A percentile compares a stretch with the other conserved stretches of the same genome.
Conservation (phyloP, 2,329 filamentous ascomycete species). For the Monosporascus sp. region DNA sequence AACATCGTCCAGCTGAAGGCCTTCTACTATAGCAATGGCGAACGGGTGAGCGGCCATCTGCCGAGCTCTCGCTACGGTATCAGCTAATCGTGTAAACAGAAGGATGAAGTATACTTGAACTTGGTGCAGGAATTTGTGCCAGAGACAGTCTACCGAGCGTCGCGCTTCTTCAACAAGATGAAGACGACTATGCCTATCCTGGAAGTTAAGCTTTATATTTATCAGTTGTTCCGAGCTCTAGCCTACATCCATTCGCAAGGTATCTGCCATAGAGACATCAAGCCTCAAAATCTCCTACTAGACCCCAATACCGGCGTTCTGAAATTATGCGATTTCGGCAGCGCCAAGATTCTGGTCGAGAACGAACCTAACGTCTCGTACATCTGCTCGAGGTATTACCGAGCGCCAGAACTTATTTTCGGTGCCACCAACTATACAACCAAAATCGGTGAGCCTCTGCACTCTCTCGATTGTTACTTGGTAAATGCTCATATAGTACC, state of each 20-base stretch:
- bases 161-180: slow-evolving; percentile 99
- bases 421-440: slow-evolving; percentile 99
- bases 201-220: slow-evolving; percentile 98
- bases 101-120: slow-evolving; percentile 98
- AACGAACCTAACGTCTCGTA: slow-evolving; percentile 99
- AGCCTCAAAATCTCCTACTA: slow-evolving; percentile 93
- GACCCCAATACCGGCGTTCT: slow-evolving; percentile 87
- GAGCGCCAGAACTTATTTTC: slow-evolving; percentile 95
- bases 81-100: slow-evolving; percentile 43
- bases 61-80: slow-evolving; percentile 1
- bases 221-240: slow-evolving; percentile 96
- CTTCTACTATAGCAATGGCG: slow-evolving; percentile 99
- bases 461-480: background rate
- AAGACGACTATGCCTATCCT: slow-evolving; percentile 99
- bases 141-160: slow-evolving; percentile 96
- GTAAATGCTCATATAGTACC: slow-evolving; percentile 2
- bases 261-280: slow-evolving; percentile 98
- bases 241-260: slow-evolving; percentile 99
- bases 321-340: slow-evolving; percentile 98
- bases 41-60: slow-evolving; percentile 63
- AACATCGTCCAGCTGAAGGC: slow-evolving; percentile 99
- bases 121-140: slow-evolving; percentile 97
- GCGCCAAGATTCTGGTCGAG: slow-evolving; percentile 96
- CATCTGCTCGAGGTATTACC: slow-evolving; percentile 98
- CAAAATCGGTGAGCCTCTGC: slow-evolving; percentile 78